phyloP scores from a whole-genome alignment of 2,329 filamentous ascomycete genomes.

The Ophiostoma montium region DNA sequence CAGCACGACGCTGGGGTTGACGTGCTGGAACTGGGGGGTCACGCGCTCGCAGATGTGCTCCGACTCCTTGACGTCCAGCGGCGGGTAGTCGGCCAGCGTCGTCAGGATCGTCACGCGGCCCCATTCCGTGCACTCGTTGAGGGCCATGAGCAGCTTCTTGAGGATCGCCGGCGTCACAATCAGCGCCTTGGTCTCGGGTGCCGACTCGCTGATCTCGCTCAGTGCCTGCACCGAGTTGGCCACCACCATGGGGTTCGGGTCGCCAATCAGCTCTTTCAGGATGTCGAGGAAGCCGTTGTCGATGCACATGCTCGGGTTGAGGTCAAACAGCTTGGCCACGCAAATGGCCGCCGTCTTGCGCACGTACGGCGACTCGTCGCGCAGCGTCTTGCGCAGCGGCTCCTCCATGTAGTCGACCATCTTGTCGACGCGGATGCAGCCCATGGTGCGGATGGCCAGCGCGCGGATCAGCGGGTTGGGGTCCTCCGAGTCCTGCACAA shows the following conservation, averaged over 20 bases:
- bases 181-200: slow-evolving; percentile 79
- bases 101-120: slow-evolving; percentile 86
- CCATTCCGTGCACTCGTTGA: slow-evolving; percentile 99
- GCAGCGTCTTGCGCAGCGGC: slow-evolving; percentile 83
- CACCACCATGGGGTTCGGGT: slow-evolving; percentile 98
- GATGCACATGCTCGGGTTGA: slow-evolving; percentile 82
- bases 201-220: slow-evolving; percentile 77
- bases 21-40: slow-evolving; percentile 92
- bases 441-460: slow-evolving; percentile 94
- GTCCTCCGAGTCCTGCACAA: slow-evolving; percentile 97
- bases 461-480: slow-evolving; percentile 92
- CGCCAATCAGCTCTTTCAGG: slow-evolving; percentile 88
- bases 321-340: slow-evolving; percentile 92
- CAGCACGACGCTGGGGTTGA: slow-evolving; percentile 91
- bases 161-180: slow-evolving; percentile 68
- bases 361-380: slow-evolving; percentile 96
- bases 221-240: slow-evolving; percentile 93
- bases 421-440: slow-evolving; percentile 94
- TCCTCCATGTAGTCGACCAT: slow-evolving; percentile 99
- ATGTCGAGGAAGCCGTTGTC: slow-evolving; percentile 94
- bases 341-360: slow-evolving; percentile 96
- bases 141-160: slow-evolving; percentile 90
- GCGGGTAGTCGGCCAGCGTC: slow-evolving; percentile 76
- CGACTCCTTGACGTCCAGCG: slow-evolving; percentile 81
- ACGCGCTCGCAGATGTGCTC: slow-evolving; percentile 98